Base-by-base conservation (phyloP, 768 basidiomycete species). In the Lactarius evosmus region DNA sequence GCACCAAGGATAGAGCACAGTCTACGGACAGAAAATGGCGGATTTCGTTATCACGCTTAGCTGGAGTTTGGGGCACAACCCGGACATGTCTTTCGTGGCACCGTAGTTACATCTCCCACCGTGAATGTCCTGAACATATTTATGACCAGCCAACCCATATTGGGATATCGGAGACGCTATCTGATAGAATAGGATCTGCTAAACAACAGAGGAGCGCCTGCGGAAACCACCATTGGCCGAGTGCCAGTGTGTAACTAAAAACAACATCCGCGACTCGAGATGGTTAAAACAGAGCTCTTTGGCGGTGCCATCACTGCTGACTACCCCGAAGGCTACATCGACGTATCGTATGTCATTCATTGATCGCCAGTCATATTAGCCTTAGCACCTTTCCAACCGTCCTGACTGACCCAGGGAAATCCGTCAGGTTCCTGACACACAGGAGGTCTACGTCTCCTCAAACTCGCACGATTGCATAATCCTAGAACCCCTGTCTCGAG, bases 381-480 rank as follows among this genome's bases (percentile, higher is more conserved):
- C 34, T 27, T 49, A 33, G 41, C 46, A 4, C 25, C 46, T n/a
- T 61, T 22, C 34, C 40, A 50, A 56, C 63, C 57, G 36, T 44
- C 50, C n/a, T 34, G 62, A 46, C n/a, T 34, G 62, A 46, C 52
- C 34, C 70, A 88, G 87, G 63, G 76, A 80, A 56, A 63, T 87
- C 7, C 92, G 96, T 59, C 91, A 98, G 75, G 80, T 99, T 14
- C 95, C 97, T 16, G 90, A 98, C 72, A 93, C 85, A 4, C 96
- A 99, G 74, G 97, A 98, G 72, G 96, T 97, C 46, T 89, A 93
- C 75, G 73, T 97, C 61, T 87, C 86, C 60, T 82, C 83, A 7
- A 75, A 84, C 54, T 89, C 86, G 6, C 80, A 80, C 55, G 78
- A 86, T 68, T 93, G 89, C 71, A 81, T 95, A 66, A 82, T 98